Conservation (phyloP, 164 flowering plant species). For the Piper betle region DNA sequence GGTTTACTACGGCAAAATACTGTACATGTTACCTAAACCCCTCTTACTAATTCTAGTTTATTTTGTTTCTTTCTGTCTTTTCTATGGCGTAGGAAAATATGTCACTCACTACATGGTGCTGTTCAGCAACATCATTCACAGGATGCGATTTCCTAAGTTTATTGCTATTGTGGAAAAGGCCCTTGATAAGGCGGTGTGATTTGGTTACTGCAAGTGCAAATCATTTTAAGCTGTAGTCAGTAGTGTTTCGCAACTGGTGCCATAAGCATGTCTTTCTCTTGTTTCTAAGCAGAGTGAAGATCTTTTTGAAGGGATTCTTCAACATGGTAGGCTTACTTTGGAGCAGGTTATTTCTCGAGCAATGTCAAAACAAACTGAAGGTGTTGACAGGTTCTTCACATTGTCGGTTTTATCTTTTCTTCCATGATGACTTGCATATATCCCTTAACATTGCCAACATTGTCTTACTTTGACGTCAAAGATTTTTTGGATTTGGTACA, state of each 20-base stretch:
- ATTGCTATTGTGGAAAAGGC: slow-evolving; percentile 35
- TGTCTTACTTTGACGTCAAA: no score
- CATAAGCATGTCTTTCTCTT: background rate
- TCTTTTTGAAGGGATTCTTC: slow-evolving; percentile 57
- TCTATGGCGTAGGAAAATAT: slow-evolving; percentile 20
- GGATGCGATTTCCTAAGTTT: slow-evolving; percentile 72
- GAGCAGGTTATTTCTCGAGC: slow-evolving; percentile 46
- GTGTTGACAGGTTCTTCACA: slow-evolving; percentile 9
- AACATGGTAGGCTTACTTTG: slow-evolving; percentile 82
- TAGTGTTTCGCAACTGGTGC: background rate
- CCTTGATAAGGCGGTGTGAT: slow-evolving; percentile 46
- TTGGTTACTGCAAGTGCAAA: background rate
- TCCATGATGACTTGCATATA: no score
- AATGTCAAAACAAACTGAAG: slow-evolving; percentile 18
- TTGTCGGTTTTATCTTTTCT: background rate
- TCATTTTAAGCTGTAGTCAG: background rate
- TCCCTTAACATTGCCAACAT: no score
- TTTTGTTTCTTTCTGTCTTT: background rate
- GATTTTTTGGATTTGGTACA: no score
- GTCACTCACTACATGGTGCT: slow-evolving; percentile 45
- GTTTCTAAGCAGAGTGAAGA: slow-evolving; percentile 32
- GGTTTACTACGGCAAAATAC: no score
- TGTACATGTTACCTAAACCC: no score
- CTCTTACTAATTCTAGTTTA: no score
- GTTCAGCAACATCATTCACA: slow-evolving; percentile 63